Evolutionary conservation across 306 rosid genomes (phyloP).

Genomic region (Lathyrus oleraceus): DNA sequence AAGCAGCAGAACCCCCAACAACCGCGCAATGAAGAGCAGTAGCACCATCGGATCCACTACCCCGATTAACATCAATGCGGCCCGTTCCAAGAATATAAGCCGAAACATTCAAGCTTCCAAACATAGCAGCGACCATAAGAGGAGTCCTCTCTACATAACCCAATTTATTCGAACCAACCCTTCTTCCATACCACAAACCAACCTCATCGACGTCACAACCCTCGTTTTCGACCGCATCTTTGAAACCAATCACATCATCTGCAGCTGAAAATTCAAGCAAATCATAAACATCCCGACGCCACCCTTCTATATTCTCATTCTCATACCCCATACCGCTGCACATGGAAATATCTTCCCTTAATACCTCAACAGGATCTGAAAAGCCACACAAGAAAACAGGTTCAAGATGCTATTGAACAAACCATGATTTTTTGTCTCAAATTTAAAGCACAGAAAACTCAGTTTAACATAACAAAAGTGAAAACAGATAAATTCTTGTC

Average conservation of each 20-base stretch:
- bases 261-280: slow-evolving; percentile 70
- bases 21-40: slow-evolving; percentile 91
- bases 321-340: slow-evolving; percentile 43
- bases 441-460: slow-evolving; percentile 23
- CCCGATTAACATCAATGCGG: slow-evolving; percentile 60
- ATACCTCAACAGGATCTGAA: slow-evolving; percentile 19
- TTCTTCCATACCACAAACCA: slow-evolving; percentile 81
- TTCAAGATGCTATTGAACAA: slow-evolving; percentile 28
- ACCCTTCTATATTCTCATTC: slow-evolving; percentile 38
- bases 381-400: slow-evolving; percentile 16
- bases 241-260: slow-evolving; percentile 63
- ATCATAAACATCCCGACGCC: slow-evolving; percentile 38
- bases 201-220: slow-evolving; percentile 55
- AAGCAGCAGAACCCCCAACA: slow-evolving; percentile 67
- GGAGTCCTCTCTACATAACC: slow-evolving; percentile 78
- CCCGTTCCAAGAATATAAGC: slow-evolving; percentile 51
- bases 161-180: slow-evolving; percentile 62
- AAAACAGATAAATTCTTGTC: slow-evolving; percentile 29
- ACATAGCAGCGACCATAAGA: slow-evolving; percentile 81
- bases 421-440: not conserved
- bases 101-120: slow-evolving; percentile 60
- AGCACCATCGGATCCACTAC: slow-evolving; percentile 59
- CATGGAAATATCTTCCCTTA: no score
- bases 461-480: slow-evolving; percentile 28
- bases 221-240: slow-evolving; percentile 57